A percentile compares a stretch with the other conserved stretches of the same genome.
phyloP scores from a whole-genome alignment of 805 yeast genomes.

The Suhomyces sp. region DNA sequence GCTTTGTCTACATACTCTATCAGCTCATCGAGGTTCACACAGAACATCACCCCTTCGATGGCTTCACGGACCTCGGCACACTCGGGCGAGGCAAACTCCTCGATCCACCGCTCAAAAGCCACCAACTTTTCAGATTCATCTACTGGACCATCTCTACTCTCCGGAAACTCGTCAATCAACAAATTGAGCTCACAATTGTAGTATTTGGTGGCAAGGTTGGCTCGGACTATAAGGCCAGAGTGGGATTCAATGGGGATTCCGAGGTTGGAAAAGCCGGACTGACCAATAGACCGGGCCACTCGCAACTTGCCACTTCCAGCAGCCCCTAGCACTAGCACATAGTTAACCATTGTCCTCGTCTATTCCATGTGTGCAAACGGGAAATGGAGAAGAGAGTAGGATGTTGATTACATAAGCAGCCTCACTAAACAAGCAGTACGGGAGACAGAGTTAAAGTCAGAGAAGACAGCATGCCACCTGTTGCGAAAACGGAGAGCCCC shows the following conservation, averaged over 20 bases:
- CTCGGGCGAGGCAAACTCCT: conserved; percentile 38
- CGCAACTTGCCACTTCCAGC: conserved; percentile 41
- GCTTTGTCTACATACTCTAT: conserved; percentile 7
- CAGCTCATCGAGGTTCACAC: conserved; percentile 26
- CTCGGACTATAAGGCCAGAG: conserved; percentile 30
- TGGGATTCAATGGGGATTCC: conserved; percentile 21
- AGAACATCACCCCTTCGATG: conserved; percentile 45
- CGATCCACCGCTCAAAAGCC: conserved; percentile 33
- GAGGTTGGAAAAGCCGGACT: not conserved
- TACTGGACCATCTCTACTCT: conserved; percentile 3
- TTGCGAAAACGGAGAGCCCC: not conserved
- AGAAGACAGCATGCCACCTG: not conserved
- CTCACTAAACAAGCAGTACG: too few species aligned
- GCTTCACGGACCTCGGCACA: conserved; percentile 43
- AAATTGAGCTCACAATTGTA: conserved; percentile 27
- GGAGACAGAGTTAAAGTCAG: too few species aligned
- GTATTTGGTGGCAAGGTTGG: conserved; percentile 29
- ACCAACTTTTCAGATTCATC: conserved; percentile 8
- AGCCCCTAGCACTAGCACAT: conserved; percentile 45
- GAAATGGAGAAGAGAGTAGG: too few species aligned
- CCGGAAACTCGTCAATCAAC: conserved; percentile 39
- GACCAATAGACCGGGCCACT: conserved; percentile 15
- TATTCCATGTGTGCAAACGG: too few species aligned
- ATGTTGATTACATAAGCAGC: not conserved
- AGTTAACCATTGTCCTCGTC: conserved; percentile 22